Evolutionary conservation across 192 early-diverging fungal species (phyloP).

Genomic region (Backusella psychrophila): DNA sequence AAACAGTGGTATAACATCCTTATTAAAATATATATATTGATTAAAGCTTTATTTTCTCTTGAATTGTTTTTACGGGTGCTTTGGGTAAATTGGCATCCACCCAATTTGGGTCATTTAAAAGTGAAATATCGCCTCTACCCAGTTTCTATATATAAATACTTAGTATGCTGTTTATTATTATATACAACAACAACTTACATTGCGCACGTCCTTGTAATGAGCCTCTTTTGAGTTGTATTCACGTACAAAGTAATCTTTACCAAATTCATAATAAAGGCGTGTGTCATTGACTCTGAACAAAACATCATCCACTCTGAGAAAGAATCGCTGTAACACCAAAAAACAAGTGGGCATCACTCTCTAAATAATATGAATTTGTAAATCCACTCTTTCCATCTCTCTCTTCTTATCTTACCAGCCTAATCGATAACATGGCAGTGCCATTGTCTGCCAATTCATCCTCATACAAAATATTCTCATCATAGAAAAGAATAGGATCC

Average conservation of each 20-base stretch:
- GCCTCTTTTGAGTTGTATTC: conserved; percentile 73
- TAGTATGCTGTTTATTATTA: background rate
- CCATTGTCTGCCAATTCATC: conserved; percentile 98
- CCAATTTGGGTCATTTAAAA: conserved; percentile 59
- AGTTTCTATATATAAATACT: conserved; percentile 1
- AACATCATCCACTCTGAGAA: conserved; percentile 93
- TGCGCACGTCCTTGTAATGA: conserved; percentile 55
- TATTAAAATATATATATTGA: background rate
- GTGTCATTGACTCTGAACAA: conserved; percentile 91
- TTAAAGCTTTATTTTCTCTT: conserved; percentile 10
- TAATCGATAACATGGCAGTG: conserved; percentile 71
- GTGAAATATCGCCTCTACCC: conserved; percentile 50
- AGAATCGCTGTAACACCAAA: conserved; percentile 83
- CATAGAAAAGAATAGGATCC: conserved; percentile 93
- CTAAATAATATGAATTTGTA: conserved; percentile 36
- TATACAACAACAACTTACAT: conserved; percentile 40
- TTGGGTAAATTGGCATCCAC: conserved; percentile 46
- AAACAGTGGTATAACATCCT: background rate
- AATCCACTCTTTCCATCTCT: background rate
- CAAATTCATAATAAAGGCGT: conserved; percentile 87
- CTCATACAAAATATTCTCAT: conserved; percentile 92
- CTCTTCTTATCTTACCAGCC: conserved; percentile 55
- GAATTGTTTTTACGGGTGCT: background rate
- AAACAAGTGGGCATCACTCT: conserved; percentile 94
- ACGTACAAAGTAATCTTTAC: conserved; percentile 53